Evolutionary conservation across 1,284 basidiomycete genomes (phyloP).

Genomic region (Ustilago trichophora): DNA sequence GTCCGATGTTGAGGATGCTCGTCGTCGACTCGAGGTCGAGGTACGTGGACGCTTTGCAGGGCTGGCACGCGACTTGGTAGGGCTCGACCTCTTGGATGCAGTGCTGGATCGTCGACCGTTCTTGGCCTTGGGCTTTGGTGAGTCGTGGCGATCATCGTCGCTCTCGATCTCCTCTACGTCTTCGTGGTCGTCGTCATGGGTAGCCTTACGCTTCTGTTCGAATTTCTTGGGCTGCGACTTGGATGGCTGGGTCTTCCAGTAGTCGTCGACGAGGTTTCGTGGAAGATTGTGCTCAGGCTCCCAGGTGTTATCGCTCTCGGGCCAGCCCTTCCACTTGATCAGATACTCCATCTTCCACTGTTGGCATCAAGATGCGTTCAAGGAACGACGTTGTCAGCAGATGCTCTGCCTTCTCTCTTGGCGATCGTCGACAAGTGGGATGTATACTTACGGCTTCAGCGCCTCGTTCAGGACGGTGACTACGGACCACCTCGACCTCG

Average conservation of each 20-base stretch:
- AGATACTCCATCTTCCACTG: conserved; percentile 37
- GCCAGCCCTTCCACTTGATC: conserved; percentile 51
- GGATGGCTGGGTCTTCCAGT: conserved; percentile 47
- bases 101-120: conserved; percentile 1
- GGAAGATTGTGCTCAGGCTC: conserved; percentile 41
- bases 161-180: conserved; percentile 25
- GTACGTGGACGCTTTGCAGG: conserved; percentile 13
- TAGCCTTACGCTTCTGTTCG: conserved; percentile 19
- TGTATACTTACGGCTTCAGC: conserved; percentile 13
- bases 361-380: too few species aligned
- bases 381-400: neutral
- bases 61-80: conserved; percentile 3
- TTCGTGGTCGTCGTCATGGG: conserved; percentile 10
- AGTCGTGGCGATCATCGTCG: conserved; percentile 3
- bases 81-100: conserved; percentile 3
- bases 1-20: conserved; percentile 2
- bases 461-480: conserved; percentile 20
- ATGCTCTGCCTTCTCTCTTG: neutral
- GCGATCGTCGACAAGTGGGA: neutral
- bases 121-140: conserved; percentile 5
- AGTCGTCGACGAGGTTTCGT: conserved; percentile 19
- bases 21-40: conserved; percentile 2
- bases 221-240: conserved; percentile 44
- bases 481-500: conserved; percentile 39
- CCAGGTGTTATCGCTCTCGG: conserved; percentile 47